Conservation (phyloP, 75 land plant genomes). For the Picea sitchensis region DNA sequence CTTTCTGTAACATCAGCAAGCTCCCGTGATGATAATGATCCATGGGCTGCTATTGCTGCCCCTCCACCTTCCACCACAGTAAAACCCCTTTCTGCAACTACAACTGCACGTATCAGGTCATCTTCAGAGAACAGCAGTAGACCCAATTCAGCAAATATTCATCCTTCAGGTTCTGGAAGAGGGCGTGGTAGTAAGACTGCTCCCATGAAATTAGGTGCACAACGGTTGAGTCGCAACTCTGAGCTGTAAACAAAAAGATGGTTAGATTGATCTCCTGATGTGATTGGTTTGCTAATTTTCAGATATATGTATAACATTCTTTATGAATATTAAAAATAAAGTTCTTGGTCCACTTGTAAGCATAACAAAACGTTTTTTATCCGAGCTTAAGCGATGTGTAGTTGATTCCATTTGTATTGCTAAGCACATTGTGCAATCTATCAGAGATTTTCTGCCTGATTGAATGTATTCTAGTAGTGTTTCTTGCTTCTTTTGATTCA, state of each 20-base stretch:
- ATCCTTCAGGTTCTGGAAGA: slow-evolving; percentile 36
- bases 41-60: slow-evolving; percentile 97
- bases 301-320: too few relatives aligned
- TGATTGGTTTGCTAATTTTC: too few relatives aligned
- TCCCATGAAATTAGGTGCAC: slow-evolving; percentile 84
- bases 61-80: slow-evolving; percentile 78
- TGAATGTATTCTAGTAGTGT: too few relatives aligned
- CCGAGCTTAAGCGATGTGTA: too few relatives aligned
- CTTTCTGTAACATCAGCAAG: slow-evolving; percentile 23
- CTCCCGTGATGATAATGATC: slow-evolving; percentile 60
- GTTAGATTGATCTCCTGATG: too few relatives aligned
- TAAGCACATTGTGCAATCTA: too few relatives aligned
- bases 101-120: slow-evolving; percentile 14
- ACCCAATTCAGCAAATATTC: slow-evolving; percentile 16
- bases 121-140: slow-evolving; percentile 16
- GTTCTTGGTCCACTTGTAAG: too few relatives aligned
- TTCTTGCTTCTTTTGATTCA: too few relatives aligned
- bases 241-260: slow-evolving; percentile 5
- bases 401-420: too few relatives aligned
- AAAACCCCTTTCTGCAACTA: slow-evolving; percentile 50
- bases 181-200: slow-evolving; percentile 72
- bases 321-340: too few relatives aligned
- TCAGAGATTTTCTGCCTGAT: too few relatives aligned
- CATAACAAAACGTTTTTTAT: too few relatives aligned
- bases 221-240: slow-evolving; percentile 58